Evolutionary conservation across 2,329 filamentous ascomycete genomes (phyloP), one percentile per base, ranked within the genome.

Genomic region (Talaromyces sp.): DNA sequence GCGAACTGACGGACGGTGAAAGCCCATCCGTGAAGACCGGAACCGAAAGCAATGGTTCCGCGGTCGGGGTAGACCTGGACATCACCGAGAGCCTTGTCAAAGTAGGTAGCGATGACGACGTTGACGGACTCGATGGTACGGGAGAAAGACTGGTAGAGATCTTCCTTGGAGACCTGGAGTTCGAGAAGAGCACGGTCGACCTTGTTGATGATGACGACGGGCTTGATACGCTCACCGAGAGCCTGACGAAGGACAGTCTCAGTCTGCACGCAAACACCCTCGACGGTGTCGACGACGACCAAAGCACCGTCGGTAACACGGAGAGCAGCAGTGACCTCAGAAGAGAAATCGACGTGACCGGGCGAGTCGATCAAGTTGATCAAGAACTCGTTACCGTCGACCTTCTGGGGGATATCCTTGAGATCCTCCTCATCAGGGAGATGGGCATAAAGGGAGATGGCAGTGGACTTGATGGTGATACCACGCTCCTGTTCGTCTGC

Each of bases 321-420:
- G 79, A 99, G 94, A 80, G 95, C 95, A 81, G 95, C 95, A 79
- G 95, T 99, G 80, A 99, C 95, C 82, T 99, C 95, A 72, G 95
- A 99, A 49, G 95, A 99, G 90, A 99, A 99, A 86, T 99, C 95
- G 86, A 99, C 95, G 94, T 99, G 95, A 88, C 95, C 95, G 70
- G 95, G 95, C 67, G 95, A 99, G 85, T 99, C 95, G 82, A 99
- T 99, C 84, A 99, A 88, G 90, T 99, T 99, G 90, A 99, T 96
- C 87, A 99, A 87, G 90, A 99, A 99, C 81, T 97, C 92, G 82
- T 90, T 90, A 82, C 95, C 95, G 70, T 93, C 87, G 73, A 92
- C 91, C 84, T 92, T 90, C 81, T 89, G 88, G 73, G 90, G 90
- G 73, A 98, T 93, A 79, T 99, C 95, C 89, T 97, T 96, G 72